Percentiles rank a stretch among this genome's conserved stretches.
These are phyloP conservation scores for Jackrogersella multiformis DNA, from an alignment of 495 filamentous ascomycete species.

Conservation along the genomic window DNA sequence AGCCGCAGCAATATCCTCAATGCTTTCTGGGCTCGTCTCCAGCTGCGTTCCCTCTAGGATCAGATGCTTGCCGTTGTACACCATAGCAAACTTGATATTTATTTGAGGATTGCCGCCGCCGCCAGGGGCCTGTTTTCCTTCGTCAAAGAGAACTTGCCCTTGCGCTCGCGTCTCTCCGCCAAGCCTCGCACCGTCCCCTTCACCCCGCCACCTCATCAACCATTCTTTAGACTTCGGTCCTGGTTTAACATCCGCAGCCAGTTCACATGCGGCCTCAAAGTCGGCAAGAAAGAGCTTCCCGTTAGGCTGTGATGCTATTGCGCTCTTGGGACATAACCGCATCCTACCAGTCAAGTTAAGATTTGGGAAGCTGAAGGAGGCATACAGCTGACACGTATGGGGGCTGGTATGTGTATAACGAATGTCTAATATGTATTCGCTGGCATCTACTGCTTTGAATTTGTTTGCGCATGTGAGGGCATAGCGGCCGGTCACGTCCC, in stretches of 20 bases:
- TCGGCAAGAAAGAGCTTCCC: constrained; percentile 10
- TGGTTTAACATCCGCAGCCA: constrained; percentile 9
- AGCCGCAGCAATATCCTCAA: background rate
- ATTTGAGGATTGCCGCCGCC: background rate
- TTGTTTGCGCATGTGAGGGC: constrained; percentile 6
- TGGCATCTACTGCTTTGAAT: constrained; percentile 8
- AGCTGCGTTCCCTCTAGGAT: constrained; percentile 14
- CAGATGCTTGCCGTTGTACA: constrained; percentile 8
- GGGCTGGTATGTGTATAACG: constrained; percentile 17
- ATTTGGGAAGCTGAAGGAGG: constrained; percentile 16
- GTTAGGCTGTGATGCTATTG: background rate
- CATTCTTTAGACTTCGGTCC: constrained; percentile 18
- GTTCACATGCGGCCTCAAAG: constrained; percentile 15
- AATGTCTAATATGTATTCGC: constrained; percentile 16
- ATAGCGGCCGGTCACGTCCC: constrained; percentile 19
- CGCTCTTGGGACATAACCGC: constrained; percentile 14
- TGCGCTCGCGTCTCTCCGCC: constrained; percentile 17
- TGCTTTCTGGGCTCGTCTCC: constrained; percentile 4
- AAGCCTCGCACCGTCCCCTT: background rate
- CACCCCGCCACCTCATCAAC: constrained; percentile 19
- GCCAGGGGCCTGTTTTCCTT: background rate
- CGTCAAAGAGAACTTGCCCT: constrained; percentile 15
- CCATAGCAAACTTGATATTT: constrained; percentile 6
- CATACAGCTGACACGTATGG: constrained; percentile 20
- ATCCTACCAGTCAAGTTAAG: constrained; percentile 6